A percentile compares a stretch with the other conserved stretches of the same genome.
Conservation (phyloP, 2,329 filamentous ascomycete genomes). For the Xylariaceae sp. region DNA sequence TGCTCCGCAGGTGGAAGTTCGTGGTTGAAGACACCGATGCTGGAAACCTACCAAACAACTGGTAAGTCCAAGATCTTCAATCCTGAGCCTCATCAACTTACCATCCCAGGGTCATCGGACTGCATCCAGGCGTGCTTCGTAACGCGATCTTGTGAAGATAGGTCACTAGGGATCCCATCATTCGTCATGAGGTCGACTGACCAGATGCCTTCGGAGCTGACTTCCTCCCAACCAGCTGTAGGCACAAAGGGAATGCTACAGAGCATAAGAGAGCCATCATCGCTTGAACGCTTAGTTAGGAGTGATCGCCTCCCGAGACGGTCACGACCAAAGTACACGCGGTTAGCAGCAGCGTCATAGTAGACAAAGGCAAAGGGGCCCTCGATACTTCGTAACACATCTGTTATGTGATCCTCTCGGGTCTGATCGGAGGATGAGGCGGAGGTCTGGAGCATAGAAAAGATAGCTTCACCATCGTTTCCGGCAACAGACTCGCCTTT, state of each 20-base stretch:
- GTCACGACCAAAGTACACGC: constrained; percentile 79
- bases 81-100: constrained; percentile 34
- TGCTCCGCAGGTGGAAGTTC: constrained; percentile 33
- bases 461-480: constrained; percentile 73
- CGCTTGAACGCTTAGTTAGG: constrained; percentile 49
- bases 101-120: constrained; percentile 36
- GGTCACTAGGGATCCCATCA: constrained; percentile 2
- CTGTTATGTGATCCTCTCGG: constrained; percentile 38
- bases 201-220: constrained; percentile 80
- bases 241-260: constrained; percentile 63
- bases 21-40: constrained; percentile 50
- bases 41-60: constrained; percentile 41
- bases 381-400: constrained; percentile 56
- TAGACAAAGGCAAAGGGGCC: constrained; percentile 91
- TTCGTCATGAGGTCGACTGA: constrained; percentile 49
- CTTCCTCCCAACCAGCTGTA: constrained; percentile 62
- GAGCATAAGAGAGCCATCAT: constrained; percentile 47
- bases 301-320: constrained; percentile 82
- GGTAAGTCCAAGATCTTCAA: constrained; percentile 33
- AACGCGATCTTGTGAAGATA: constrained; percentile 16
- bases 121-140: constrained; percentile 34
- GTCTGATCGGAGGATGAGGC: constrained; percentile 22
- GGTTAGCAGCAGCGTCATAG: constrained; percentile 57
- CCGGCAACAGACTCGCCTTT: constrained; percentile 51
- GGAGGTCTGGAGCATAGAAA: constrained; percentile 40